A percentile compares a stretch with the other conserved stretches of the same genome.
phyloP scores from a whole-genome alignment of 1,284 basidiomycete genomes.

The Amylostereum chailletii region DNA sequence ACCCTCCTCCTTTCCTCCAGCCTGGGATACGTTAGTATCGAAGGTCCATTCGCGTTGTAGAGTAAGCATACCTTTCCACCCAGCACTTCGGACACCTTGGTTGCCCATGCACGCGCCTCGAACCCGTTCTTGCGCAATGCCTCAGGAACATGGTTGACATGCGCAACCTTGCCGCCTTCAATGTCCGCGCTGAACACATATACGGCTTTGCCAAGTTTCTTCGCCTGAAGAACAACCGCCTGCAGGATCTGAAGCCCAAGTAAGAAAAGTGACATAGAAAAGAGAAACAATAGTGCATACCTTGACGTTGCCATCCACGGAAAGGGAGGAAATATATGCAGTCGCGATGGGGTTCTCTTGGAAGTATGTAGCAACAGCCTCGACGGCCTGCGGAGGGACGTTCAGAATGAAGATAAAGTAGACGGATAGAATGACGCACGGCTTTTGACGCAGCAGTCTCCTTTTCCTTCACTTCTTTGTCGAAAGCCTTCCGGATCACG shows the following conservation, averaged over 20 bases:
- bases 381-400: constrained; percentile 47
- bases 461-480: constrained; percentile 80
- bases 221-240: constrained; percentile 66
- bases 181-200: constrained; percentile 83
- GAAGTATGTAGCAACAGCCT: constrained; percentile 67
- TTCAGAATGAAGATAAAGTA: neutral
- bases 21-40: constrained; percentile 32
- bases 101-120: constrained; percentile 80
- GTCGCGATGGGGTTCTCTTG: constrained; percentile 63
- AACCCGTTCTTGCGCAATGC: constrained; percentile 53
- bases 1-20: constrained; percentile 73
- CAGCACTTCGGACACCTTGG: constrained; percentile 65
- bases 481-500: constrained; percentile 73
- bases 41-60: constrained; percentile 17
- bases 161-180: constrained; percentile 71
- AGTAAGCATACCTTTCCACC: constrained; percentile 72
- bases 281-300: constrained; percentile 24
- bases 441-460: constrained; percentile 75
- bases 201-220: constrained; percentile 74
- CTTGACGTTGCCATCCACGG: constrained; percentile 78
- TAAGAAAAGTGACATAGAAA: neutral
- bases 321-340: constrained; percentile 63
- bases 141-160: constrained; percentile 80
- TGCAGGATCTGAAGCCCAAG: constrained; percentile 51
- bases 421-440: constrained; percentile 33